Percentiles rank a stretch among this genome's conserved stretches.
Evolutionary conservation across 2,329 filamentous ascomycete genomes (phyloP).

Genomic region (Zymoseptoria ardabiliae): DNA sequence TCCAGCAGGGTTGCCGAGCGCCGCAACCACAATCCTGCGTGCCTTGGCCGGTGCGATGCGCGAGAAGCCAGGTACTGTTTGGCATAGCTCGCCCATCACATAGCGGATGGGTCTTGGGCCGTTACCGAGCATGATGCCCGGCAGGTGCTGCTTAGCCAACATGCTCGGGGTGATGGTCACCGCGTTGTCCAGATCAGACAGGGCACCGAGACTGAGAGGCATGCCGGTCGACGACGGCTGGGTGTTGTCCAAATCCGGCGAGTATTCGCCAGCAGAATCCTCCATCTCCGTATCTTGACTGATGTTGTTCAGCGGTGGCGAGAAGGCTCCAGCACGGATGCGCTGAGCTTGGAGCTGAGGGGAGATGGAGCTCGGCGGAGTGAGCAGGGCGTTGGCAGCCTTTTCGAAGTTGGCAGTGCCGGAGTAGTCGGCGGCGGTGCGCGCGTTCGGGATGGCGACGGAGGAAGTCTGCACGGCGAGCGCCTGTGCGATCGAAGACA

Average conservation of each 20-base stretch:
- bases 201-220: constrained; percentile 43
- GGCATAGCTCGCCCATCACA: constrained; percentile 89
- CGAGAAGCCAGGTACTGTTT: constrained; percentile 86
- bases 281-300: constrained; percentile 79
- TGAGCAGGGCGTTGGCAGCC: constrained; percentile 56
- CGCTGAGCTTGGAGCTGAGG: constrained; percentile 77
- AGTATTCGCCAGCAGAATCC: constrained; percentile 50
- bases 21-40: constrained; percentile 82
- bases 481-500: constrained; percentile 27
- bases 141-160: constrained; percentile 83
- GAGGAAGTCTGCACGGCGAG: constrained; percentile 26
- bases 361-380: constrained; percentile 92
- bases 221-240: constrained; percentile 19
- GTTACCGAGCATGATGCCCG: constrained; percentile 80
- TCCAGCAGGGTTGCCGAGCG: constrained; percentile 69
- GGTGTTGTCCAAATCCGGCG: constrained; percentile 35
- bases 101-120: constrained; percentile 90
- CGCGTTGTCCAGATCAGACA: constrained; percentile 58
- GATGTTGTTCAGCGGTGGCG: constrained; percentile 46
- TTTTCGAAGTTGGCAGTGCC: constrained; percentile 24
- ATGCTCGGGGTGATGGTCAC: constrained; percentile 78
- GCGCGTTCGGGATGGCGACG: constrained; percentile 23
- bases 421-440: constrained; percentile 15
- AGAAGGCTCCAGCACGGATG: constrained; percentile 51
- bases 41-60: constrained; percentile 84